Evolutionary conservation across 2,329 filamentous ascomycete species (phyloP).

Genomic region (Nemania diffusa): DNA sequence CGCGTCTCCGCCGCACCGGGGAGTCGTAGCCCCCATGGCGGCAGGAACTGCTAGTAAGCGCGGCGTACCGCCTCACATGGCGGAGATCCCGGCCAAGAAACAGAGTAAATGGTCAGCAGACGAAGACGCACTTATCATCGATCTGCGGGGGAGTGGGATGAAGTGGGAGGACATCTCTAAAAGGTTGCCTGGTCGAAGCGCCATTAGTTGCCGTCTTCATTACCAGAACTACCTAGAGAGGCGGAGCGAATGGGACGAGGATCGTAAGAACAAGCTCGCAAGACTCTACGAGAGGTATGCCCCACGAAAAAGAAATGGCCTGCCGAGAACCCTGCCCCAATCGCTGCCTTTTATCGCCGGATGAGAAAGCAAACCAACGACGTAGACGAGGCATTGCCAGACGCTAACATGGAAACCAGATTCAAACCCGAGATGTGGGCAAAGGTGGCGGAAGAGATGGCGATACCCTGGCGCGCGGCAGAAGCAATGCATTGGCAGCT

Average conservation of each 20-base stretch:
- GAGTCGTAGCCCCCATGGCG: conserved; percentile 48
- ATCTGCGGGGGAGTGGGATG: conserved; percentile 89
- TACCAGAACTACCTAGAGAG: conserved; percentile 98
- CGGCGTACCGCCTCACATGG: conserved; percentile 64
- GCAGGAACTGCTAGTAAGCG: conserved; percentile 55
- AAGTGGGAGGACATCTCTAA: conserved; percentile 99
- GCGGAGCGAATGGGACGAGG: conserved; percentile 94
- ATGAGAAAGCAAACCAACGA: conserved; percentile 4
- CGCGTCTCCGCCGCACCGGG: conserved; percentile 41
- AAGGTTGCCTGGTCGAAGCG: conserved; percentile 86
- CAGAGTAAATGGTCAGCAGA: conserved; percentile 97
- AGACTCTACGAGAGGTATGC: conserved; percentile 92
- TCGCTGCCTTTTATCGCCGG: background rate
- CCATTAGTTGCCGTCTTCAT: conserved; percentile 92
- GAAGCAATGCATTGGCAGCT: conserved; percentile 99
- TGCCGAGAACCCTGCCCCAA: conserved; percentile 17
- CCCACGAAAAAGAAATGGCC: conserved; percentile 25
- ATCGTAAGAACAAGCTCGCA: conserved; percentile 96
- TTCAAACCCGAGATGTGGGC: conserved; percentile 99
- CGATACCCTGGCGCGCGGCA: conserved; percentile 91
- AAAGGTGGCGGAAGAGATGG: conserved; percentile 94
- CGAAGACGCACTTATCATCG: conserved; percentile 93
- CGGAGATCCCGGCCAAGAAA: conserved; percentile 83
- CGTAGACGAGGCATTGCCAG: conserved; percentile 14
- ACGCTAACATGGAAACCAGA: conserved; percentile 60